phyloP scores from a whole-genome alignment of 2,329 filamentous ascomycete species.

The Botrytis porri region DNA sequence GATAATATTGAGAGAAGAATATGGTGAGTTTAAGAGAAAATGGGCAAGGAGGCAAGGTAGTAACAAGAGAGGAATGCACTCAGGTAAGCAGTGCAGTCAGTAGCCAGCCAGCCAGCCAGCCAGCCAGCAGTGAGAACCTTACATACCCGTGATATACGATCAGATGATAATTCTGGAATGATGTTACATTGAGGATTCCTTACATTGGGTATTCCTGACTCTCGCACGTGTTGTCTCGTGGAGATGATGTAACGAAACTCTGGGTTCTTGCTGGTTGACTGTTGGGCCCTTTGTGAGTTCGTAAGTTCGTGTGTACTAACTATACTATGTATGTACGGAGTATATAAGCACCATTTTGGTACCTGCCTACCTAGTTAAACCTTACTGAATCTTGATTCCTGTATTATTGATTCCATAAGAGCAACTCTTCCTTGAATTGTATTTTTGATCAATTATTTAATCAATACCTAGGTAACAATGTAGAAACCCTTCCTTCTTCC shows the following conservation, averaged over 20 bases:
- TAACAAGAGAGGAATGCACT: not conserved
- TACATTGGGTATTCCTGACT: not conserved
- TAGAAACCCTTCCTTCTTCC: not conserved
- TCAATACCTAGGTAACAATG: too few relatives aligned
- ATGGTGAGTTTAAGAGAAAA: not conserved
- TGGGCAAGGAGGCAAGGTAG: not conserved
- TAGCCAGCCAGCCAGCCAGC: too few relatives aligned
- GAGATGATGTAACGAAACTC: not conserved
- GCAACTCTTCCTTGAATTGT: not conserved
- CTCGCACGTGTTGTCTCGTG: too few relatives aligned
- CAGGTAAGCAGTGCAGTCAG: not conserved
- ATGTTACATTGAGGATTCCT: not conserved
- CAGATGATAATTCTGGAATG: not conserved
- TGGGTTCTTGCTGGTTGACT: not conserved
- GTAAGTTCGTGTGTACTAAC: too few relatives aligned
- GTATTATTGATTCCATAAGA: not conserved
- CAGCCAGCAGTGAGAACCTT: not conserved
- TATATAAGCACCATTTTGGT: not conserved
- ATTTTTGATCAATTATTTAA: not conserved
- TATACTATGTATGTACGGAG: too few relatives aligned
- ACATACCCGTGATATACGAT: not conserved
- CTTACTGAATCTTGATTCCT: not conserved
- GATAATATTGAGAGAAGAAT: not conserved
- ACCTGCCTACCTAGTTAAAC: not conserved
- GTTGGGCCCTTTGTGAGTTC: not conserved